A percentile compares a stretch with the other conserved stretches of the same genome.
These are phyloP conservation scores for Vanilla planifolia DNA, from an alignment of 106 monocot genomes.

Conservation along the genomic window DNA sequence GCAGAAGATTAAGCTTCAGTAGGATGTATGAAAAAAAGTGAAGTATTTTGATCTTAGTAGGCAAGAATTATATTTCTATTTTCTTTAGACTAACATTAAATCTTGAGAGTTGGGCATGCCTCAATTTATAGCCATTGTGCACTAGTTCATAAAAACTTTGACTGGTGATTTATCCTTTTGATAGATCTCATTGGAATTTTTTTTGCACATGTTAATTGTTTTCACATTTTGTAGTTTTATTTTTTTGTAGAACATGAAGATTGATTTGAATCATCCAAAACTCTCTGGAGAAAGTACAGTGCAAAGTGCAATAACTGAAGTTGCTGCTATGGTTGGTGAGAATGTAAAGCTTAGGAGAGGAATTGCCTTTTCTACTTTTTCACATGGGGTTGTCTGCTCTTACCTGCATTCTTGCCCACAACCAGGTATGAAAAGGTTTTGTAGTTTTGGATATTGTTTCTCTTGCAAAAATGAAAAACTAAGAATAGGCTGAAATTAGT, in stretches of 20 bases:
- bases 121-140: no score
- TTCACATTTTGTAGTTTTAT: neutral
- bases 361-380: slow-evolving; percentile 47
- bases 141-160: no score
- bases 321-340: slow-evolving; percentile 97
- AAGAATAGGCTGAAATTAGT: no score
- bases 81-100: no score
- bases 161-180: neutral
- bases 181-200: neutral
- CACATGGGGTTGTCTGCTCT: slow-evolving; percentile 71
- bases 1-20: no score
- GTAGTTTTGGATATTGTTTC: neutral
- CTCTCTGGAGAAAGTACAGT: slow-evolving; percentile 77
- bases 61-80: no score
- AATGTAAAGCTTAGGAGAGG: slow-evolving; percentile 92
- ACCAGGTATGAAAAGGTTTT: slow-evolving; percentile 43
- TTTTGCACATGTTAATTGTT: no score
- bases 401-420: slow-evolving; percentile 85
- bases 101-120: no score
- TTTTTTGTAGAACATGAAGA: slow-evolving; percentile 50
- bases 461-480: neutral
- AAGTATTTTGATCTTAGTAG: no score
- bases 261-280: slow-evolving; percentile 79
- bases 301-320: slow-evolving; percentile 84
- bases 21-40: no score